Conservation (phyloP, 768 basidiomycete genomes). For the Glaciozyma martinii region DNA sequence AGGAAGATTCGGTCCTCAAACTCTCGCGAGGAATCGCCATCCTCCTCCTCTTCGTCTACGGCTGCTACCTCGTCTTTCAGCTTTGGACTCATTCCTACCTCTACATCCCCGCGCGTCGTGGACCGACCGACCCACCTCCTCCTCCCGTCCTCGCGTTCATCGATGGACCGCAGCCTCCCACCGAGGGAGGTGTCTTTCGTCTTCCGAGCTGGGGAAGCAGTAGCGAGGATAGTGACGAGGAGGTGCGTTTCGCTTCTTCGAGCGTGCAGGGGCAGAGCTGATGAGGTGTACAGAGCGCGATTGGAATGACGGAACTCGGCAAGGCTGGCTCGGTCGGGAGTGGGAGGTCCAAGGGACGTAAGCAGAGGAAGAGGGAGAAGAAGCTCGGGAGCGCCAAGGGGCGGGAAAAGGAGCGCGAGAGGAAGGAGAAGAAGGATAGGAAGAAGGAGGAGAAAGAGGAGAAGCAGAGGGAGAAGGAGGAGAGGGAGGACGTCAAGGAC, state of each 20-base stretch:
- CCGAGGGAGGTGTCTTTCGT: conserved; percentile 21
- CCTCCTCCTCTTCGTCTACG: conserved; percentile 67
- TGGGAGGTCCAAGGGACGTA: too few species aligned
- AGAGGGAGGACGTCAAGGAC: conserved; percentile 38
- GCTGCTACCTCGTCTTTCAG: conserved; percentile 51
- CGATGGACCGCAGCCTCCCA: conserved; percentile 26
- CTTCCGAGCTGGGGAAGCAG: conserved; percentile 14
- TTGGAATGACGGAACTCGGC: too few species aligned
- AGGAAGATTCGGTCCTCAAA: conserved; percentile 22
- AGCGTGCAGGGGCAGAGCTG: too few species aligned
- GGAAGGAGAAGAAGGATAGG: not conserved
- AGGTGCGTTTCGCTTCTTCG: too few species aligned
- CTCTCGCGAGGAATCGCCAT: conserved; percentile 45
- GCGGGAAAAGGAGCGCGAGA: not conserved
- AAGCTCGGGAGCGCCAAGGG: not conserved
- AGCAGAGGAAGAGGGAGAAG: too few species aligned
- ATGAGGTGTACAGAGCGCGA: too few species aligned
- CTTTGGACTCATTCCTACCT: conserved; percentile 42
- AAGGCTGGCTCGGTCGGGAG: too few species aligned
- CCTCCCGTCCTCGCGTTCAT: conserved; percentile 7
- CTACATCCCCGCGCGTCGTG: conserved; percentile 44
- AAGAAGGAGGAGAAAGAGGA: not conserved
- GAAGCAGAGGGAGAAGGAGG: not conserved
- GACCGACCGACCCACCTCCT: conserved; percentile 1
- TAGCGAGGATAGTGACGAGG: too few species aligned